Base-by-base conservation (phyloP, 306 rosid species). In the Alnus glutinosa region DNA sequence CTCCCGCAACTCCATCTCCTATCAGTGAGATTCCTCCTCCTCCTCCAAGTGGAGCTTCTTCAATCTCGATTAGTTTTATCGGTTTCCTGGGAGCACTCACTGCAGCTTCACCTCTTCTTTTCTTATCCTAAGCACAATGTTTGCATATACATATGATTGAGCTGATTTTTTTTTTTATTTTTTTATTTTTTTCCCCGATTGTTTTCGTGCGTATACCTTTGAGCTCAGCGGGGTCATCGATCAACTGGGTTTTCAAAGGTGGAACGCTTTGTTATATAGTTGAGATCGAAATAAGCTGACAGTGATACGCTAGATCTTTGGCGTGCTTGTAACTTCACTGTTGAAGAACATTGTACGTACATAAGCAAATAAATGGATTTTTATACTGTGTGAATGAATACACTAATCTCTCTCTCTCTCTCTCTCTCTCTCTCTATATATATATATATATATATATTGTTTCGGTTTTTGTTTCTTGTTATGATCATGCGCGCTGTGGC, bases 1-100 rank as follows among this genome's bases (percentile, higher is more conserved):
- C 91, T 3, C 7, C 85, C 57, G 85, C 93, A 8, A 78, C 90
- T 61, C 82, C 86, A 3, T 75, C 94, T 77, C 90, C 94, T 19
- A 64, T 51, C 64, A 68, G 85, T 39, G 83, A 86, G 28, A 23
- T 23, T 23, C 28, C 28, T 36, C 85, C 90, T 71, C 89, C 91
- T 66, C 88, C 89, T 47, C 86, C 90, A 2, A 93, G 70, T 78
- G 82, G 75, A 8, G 96, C 95, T 78, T 86, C 90, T 58, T 86
- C 92, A 44, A 13, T 71, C 80, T 79, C 83, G 71, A 48, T 89
- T n/a, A 78, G 82, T 80, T 80, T 83, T 61, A 76, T 87, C 47
- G 88, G 88, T 57, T 84, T 79, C 83, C 28, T 87, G 68, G 98
- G 94, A 83, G 97, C 92, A n/a, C 77, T 90, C 87, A 79, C 83